Base-by-base conservation (phyloP, 148 eudicot genomes). In the Tetragonia tetragonoides region DNA sequence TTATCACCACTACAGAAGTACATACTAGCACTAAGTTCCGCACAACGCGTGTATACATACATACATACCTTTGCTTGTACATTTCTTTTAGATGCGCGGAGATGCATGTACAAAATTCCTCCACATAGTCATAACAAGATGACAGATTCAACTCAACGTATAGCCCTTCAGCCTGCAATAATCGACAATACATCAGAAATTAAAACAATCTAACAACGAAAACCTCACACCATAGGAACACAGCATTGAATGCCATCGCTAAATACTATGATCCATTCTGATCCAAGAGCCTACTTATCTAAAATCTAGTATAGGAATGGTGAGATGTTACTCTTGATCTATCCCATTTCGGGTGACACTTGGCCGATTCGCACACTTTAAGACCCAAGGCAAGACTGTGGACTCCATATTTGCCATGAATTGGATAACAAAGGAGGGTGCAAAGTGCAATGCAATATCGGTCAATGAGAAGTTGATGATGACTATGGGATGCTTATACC, bases 101-200 rank as follows among this genome's bases (percentile, higher is more conserved):
- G 70, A 92, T 69, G 59, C 77, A 77, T 24, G 42, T 73, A 78
- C 93, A 90, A 57, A 79, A 91, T 68, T 87, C 84, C 60, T 96
- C 91, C 7, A 93, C 70, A 39, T 83, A 85, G 67, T 89, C 90
- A 38, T 96, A 96, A 65, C 95, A 93, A 0, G 79, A 81, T 20
- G 92, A 78, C 62, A 84, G 64, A 61, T 87, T 86, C 84, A 90
- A 34, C 88, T 93, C 99, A 11, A 70, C 75, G 34, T 86, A 82
- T 21, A 94, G 77, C 46, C 95, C 93, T 74, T 87, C 92, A 38
- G 86, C 91, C 98, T 92, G 87, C 77, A 77, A 28, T 21, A 70
- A 76, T 12, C 66, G 0, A 60, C 9, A 42, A 44, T n/a, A 1
- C 12, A 9, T 18, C 67, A 51, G 21, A 4, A 9, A 1, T 3